Percentiles rank a stretch among this genome's conserved stretches.
These are phyloP conservation scores for Cardamine occulta DNA, from an alignment of 345 rosid species.

Conservation along the genomic window DNA sequence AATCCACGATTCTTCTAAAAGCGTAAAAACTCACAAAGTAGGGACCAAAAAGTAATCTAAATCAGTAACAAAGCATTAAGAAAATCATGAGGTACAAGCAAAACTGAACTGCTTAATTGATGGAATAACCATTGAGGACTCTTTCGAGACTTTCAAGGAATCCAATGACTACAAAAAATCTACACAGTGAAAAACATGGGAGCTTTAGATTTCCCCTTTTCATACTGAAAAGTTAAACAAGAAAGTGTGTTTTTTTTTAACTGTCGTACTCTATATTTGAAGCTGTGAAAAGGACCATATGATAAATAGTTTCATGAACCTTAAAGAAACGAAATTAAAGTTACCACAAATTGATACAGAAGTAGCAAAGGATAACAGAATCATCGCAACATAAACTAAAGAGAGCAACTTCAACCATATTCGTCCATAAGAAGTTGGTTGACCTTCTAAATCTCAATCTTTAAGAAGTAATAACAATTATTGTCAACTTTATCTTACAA, in stretches of 20 bases:
- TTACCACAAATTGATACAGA: neutral
- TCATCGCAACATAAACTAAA: neutral
- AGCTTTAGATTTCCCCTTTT: conserved; percentile 29
- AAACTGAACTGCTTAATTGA: neutral
- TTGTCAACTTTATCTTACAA: too few relatives aligned
- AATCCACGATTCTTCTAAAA: conserved; percentile 23
- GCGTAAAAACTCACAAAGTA: conserved; percentile 24
- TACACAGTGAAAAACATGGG: conserved; percentile 15
- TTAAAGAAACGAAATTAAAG: conserved; percentile 28
- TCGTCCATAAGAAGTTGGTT: neutral
- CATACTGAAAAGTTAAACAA: conserved; percentile 19
- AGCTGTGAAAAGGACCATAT: conserved; percentile 16
- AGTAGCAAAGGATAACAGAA: neutral
- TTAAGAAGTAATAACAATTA: neutral
- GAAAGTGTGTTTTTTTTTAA: neutral
- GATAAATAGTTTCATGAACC: conserved; percentile 25
- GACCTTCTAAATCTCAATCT: conserved; percentile 22
- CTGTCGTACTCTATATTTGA: conserved; percentile 13
- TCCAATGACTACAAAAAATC: conserved; percentile 28
- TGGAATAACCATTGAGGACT: conserved; percentile 30
- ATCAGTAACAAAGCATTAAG: conserved; percentile 14
- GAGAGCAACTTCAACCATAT: too few relatives aligned
- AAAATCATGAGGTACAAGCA: conserved; percentile 29
- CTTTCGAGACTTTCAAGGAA: conserved; percentile 33
- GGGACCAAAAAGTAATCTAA: conserved; percentile 24